These are phyloP conservation scores for Umbelopsis ramanniana DNA, from an alignment of 192 early-diverging fungal species.

Conservation along the genomic window DNA sequence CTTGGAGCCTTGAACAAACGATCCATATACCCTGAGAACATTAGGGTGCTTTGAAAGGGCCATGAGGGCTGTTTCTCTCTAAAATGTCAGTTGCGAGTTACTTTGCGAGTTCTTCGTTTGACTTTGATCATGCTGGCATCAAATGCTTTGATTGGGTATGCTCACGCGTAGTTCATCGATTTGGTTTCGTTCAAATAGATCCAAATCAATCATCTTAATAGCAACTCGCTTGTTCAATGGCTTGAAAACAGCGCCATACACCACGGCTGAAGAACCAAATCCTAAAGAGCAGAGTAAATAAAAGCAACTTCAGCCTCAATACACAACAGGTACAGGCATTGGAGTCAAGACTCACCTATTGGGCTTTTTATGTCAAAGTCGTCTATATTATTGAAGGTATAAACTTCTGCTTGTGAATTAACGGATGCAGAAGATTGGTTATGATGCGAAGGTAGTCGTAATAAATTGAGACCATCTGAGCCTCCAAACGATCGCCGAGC, in stretches of 20 bases:
- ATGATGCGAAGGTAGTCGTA: constrained; percentile 23
- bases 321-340: not conserved
- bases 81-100: not conserved
- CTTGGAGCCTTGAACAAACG: constrained; percentile 81
- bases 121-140: not conserved
- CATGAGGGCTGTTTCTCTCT: constrained; percentile 89
- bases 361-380: constrained; percentile 37
- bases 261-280: constrained; percentile 86
- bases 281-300: constrained; percentile 46
- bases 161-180: constrained; percentile 86
- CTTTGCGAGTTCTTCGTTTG: not conserved
- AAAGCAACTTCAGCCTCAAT: not conserved
- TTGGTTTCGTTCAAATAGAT: constrained; percentile 90
- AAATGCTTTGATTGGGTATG: not conserved
- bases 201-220: constrained; percentile 88
- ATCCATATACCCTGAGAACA: constrained; percentile 80
- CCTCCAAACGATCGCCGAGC: constrained; percentile 22
- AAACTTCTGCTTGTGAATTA: not conserved
- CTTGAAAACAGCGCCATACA: constrained; percentile 80
- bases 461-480: constrained; percentile 24
- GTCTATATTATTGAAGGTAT: constrained; percentile 34
- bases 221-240: constrained; percentile 70
- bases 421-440: constrained; percentile 1
- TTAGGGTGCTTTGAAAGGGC: constrained; percentile 86
- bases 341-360: constrained; percentile 26